Evolutionary conservation across 495 filamentous ascomycete genomes (phyloP).

Genomic region (Neurospora africana): DNA sequence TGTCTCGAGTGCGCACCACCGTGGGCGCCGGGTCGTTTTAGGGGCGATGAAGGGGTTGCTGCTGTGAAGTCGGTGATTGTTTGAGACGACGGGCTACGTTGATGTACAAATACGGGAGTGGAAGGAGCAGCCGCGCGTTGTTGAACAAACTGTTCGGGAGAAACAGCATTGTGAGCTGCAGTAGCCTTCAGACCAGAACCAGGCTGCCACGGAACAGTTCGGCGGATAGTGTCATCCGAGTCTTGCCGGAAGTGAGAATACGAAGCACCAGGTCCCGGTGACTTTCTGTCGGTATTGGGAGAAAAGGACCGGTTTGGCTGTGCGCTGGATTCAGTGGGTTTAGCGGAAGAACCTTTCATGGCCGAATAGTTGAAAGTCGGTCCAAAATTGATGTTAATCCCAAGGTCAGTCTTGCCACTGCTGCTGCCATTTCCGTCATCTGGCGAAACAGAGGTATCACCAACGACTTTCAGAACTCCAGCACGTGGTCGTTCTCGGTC

Average conservation of each 20-base stretch:
- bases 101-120: constrained; percentile 41
- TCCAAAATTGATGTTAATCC: constrained; percentile 69
- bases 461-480: constrained; percentile 75
- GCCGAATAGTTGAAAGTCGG: constrained; percentile 61
- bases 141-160: constrained; percentile 78
- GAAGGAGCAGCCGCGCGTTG: constrained; percentile 55
- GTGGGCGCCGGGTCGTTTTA: constrained; percentile 13
- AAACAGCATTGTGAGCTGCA: constrained; percentile 25
- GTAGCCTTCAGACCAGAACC: constrained; percentile 41
- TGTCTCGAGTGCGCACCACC: constrained; percentile 36
- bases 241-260: constrained; percentile 30
- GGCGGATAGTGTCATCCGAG: constrained; percentile 40
- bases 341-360: constrained; percentile 12
- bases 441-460: constrained; percentile 36
- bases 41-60: constrained; percentile 35
- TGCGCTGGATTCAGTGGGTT: constrained; percentile 17
- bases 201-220: constrained; percentile 73
- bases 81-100: constrained; percentile 48
- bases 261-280: constrained; percentile 25
- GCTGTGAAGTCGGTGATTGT: constrained; percentile 35
- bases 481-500: constrained; percentile 55
- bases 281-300: constrained; percentile 31
- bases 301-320: constrained; percentile 32
- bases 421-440: background rate
- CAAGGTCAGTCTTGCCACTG: background rate